Conservation (phyloP, 2,329 filamentous ascomycete species). For the Monosporascus sp. region DNA sequence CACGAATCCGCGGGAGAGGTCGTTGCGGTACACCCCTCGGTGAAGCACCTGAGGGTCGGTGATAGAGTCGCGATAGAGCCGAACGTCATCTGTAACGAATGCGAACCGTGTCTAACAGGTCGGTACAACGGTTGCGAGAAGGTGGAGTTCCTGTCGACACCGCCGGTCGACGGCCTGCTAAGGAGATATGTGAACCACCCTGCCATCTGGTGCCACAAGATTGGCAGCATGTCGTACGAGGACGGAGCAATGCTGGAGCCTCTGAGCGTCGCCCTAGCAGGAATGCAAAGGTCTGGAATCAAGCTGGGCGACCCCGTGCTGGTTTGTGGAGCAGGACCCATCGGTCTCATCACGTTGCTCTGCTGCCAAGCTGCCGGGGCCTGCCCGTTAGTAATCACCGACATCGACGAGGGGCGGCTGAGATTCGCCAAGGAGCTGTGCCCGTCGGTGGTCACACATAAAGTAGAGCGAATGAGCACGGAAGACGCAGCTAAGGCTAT, state of each 20-base stretch:
- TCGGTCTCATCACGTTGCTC: slow-evolving; percentile 82
- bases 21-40: slow-evolving; percentile 75
- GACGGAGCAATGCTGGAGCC: slow-evolving; percentile 89
- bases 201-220: slow-evolving; percentile 93
- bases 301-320: slow-evolving; percentile 81
- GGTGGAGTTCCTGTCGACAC: slow-evolving; percentile 84
- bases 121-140: slow-evolving; percentile 92
- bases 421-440: slow-evolving; percentile 80
- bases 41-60: slow-evolving; percentile 72
- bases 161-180: slow-evolving; percentile 80
- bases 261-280: slow-evolving; percentile 81
- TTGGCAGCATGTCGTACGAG: slow-evolving; percentile 87
- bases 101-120: slow-evolving; percentile 86
- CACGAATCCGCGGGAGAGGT: slow-evolving; percentile 88
- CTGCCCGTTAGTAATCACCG: slow-evolving; percentile 86
- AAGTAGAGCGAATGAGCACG: slow-evolving; percentile 61
- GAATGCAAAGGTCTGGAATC: slow-evolving; percentile 76
- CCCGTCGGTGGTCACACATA: slow-evolving; percentile 75
- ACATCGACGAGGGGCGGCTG: slow-evolving; percentile 83
- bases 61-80: slow-evolving; percentile 93
- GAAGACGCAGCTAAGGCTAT: slow-evolving; percentile 69
- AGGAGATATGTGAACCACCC: slow-evolving; percentile 94
- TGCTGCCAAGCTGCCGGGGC: slow-evolving; percentile 84
- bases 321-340: slow-evolving; percentile 89
- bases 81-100: slow-evolving; percentile 85